A percentile compares a stretch with the other conserved stretches of the same genome.
Evolutionary conservation across 2,329 filamentous ascomycete genomes (phyloP).

Genomic region (Microcera coccophila): DNA sequence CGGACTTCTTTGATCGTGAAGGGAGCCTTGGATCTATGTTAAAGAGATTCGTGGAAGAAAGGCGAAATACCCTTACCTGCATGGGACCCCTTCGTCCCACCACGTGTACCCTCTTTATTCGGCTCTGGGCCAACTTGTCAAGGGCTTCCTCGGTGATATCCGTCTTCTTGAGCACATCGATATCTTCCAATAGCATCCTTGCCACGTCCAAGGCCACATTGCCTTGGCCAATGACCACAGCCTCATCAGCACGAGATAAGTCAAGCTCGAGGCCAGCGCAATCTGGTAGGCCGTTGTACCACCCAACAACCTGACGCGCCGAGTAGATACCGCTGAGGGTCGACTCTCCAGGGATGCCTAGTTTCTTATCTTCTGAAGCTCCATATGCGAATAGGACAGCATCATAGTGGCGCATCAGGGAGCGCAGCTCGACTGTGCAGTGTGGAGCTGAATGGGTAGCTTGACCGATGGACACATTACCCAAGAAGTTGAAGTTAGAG

Average conservation of each 20-base stretch:
- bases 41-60: not conserved
- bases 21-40: conserved; percentile 56
- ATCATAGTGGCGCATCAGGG: conserved; percentile 79
- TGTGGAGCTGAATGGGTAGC: conserved; percentile 36
- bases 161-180: conserved; percentile 71
- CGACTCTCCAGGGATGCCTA: conserved; percentile 78
- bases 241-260: conserved; percentile 71
- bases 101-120: conserved; percentile 75
- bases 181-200: conserved; percentile 73
- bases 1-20: conserved; percentile 95
- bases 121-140: conserved; percentile 66
- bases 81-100: conserved; percentile 85
- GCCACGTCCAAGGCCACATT: conserved; percentile 96
- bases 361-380: conserved; percentile 73
- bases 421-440: conserved; percentile 58
- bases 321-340: conserved; percentile 72
- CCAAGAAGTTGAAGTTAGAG: conserved; percentile 81
- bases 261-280: conserved; percentile 69
- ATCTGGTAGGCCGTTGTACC: conserved; percentile 95
- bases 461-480: conserved; percentile 77
- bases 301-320: conserved; percentile 89
- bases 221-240: conserved; percentile 86
- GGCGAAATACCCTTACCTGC: conserved; percentile 63
- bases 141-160: conserved; percentile 87
- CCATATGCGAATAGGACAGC: conserved; percentile 91